These are phyloP conservation scores for Eutrema japonicum DNA, from an alignment of 345 rosid genomes.

Conservation along the genomic window DNA sequence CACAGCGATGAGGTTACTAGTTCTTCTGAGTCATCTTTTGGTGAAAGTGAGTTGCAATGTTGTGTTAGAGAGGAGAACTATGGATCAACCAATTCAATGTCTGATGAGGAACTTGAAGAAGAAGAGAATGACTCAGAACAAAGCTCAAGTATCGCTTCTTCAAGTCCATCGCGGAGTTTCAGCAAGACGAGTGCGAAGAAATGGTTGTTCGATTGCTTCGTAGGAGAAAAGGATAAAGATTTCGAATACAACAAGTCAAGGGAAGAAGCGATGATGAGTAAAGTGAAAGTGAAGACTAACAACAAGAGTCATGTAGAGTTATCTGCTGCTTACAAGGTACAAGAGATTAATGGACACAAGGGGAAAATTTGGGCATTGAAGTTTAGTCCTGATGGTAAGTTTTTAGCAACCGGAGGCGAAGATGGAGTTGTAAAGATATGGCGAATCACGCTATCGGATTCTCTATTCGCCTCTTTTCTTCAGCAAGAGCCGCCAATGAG, in stretches of 20 bases:
- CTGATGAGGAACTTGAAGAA: constrained; percentile 49
- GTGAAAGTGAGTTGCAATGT: constrained; percentile 41
- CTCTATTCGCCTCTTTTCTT: constrained; percentile 43
- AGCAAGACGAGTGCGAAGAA: constrained; percentile 47
- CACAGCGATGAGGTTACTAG: constrained; percentile 55
- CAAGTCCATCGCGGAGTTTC: constrained; percentile 26
- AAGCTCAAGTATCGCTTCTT: constrained; percentile 8
- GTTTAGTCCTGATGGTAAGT: constrained; percentile 87
- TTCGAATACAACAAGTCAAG: constrained; percentile 28
- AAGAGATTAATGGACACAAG: constrained; percentile 76
- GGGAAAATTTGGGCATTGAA: constrained; percentile 76
- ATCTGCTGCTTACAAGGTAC: constrained; percentile 58
- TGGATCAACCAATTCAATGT: constrained; percentile 51
- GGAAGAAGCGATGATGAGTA: constrained; percentile 34
- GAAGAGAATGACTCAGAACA: constrained; percentile 30
- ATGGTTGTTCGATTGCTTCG: constrained; percentile 61
- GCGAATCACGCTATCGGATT: constrained; percentile 56
- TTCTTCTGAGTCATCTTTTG: constrained; percentile 38
- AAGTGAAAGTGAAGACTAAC: constrained; percentile 61
- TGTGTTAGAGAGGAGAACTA: constrained; percentile 50
- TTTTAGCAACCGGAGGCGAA: constrained; percentile 83
- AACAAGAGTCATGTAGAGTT: constrained; percentile 73
- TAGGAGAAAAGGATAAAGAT: constrained; percentile 7
- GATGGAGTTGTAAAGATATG: constrained; percentile 81
- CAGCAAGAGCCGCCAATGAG: constrained; percentile 33